Base-by-base conservation (phyloP, 176 grass and related monocot species). In the Lolium multiflorum region DNA sequence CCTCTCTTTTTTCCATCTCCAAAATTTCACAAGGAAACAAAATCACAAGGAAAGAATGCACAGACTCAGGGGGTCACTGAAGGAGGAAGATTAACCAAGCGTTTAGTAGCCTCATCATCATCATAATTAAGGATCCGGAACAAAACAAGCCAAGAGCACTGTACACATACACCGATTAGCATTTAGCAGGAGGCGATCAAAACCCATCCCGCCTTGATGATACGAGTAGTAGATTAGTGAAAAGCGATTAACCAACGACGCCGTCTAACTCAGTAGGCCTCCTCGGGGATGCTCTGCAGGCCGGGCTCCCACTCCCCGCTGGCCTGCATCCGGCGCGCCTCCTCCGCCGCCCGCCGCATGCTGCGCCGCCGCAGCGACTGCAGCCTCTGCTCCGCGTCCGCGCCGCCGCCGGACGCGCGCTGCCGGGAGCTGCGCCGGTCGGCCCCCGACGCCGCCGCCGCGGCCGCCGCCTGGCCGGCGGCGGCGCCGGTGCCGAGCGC, bases 231-330 rank as follows among this genome's bases (percentile, higher is more conserved):
- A 47, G 7, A 43, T 35, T 35, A 35, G 7, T 6, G 7, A 66
- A 46, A 72, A 61, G 20, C 60, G 87, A 89, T 87, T 68, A 84
- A 84, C 77, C 83, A 74, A 72, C 46, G 73, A 28, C 50, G 81
- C 47, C 18, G 41, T 85, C 89, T 84, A 91, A 38, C 57, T 84
- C 61, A 81, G 54, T 85, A 92, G 79, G 61, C 89, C 83, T 95
- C 96, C 81, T 98, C 96, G 8, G 96, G 96, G 78, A 98, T 98
- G 72, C 93, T 98, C 83, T 95, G 93, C 18, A 98, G 89, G 13
- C 80, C 85, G 61, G 95, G 96, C 81, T 93, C 82, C 95, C 95
- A 97, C 81, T 90, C 88, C 65, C 86, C 91, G 70, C 14, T 51
- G 0, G 75, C 71, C 76, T 85, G 84, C 86, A 82, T 88, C 82